These are phyloP conservation scores for Sporobolomyces pararoseus DNA, from an alignment of 768 basidiomycete species.

Conservation along the genomic window DNA sequence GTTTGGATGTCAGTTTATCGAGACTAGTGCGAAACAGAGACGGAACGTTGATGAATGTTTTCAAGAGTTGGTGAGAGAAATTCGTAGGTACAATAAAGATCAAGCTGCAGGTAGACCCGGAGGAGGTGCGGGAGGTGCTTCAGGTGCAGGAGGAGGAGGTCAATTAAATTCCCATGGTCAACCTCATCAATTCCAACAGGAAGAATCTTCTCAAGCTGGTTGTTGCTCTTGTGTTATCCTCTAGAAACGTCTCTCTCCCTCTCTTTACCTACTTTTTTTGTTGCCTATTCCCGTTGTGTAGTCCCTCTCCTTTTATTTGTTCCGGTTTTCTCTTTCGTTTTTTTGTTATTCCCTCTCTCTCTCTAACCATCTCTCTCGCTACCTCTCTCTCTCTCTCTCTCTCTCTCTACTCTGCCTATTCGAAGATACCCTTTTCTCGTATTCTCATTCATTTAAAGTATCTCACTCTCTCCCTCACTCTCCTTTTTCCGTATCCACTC, in stretches of 20 bases:
- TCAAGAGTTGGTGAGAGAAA: slow-evolving; percentile 51
- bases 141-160: neutral
- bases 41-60: slow-evolving; percentile 55
- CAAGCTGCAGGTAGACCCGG: slow-evolving; percentile 43
- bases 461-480: neutral
- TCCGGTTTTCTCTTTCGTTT: neutral
- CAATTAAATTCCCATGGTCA: no score
- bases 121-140: slow-evolving; percentile 17
- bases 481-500: neutral
- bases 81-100: slow-evolving; percentile 51
- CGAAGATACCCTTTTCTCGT: neutral
- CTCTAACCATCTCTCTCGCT: no score
- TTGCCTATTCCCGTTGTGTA: neutral
- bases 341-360: no score
- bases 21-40: slow-evolving; percentile 54
- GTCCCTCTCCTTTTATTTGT: neutral
- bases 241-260: neutral
- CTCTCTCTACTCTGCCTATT: neutral
- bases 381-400: no score
- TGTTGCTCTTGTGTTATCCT: slow-evolving; percentile 45
- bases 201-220: slow-evolving; percentile 38
- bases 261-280: neutral
- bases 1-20: slow-evolving; percentile 52
- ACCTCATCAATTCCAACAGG: slow-evolving; percentile 39
- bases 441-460: neutral